Conservation (phyloP, 257 asterid species). For the Solanum megistacrolobum region DNA sequence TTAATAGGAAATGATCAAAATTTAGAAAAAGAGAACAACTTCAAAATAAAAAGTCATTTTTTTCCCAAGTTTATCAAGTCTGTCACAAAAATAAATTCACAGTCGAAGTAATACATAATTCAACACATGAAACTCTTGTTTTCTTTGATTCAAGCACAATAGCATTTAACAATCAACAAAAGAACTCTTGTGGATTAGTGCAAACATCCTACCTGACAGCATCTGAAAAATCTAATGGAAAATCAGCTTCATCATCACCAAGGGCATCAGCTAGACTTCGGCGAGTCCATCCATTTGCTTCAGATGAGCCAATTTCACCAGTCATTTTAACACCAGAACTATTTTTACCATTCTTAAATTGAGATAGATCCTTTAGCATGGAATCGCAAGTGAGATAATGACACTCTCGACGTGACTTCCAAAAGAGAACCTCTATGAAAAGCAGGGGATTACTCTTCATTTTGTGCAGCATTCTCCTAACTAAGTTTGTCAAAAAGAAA, state of each 20-base stretch:
- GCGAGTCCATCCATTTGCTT: constrained; percentile 44
- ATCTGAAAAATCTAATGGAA: constrained; percentile 19
- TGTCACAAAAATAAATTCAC: neutral
- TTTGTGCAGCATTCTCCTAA: constrained; percentile 77
- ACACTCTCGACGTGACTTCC: constrained; percentile 76
- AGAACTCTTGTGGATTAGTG: neutral
- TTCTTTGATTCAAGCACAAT: neutral
- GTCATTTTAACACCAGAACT: constrained; percentile 16
- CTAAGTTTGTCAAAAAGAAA: constrained; percentile 54
- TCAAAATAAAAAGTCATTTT: neutral
- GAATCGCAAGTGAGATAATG: constrained; percentile 70
- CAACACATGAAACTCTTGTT: neutral
- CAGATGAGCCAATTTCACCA: constrained; percentile 39
- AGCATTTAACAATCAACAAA: neutral
- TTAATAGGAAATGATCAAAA: neutral
- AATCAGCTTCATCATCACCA: constrained; percentile 81
- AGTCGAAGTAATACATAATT: neutral
- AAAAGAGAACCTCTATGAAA: constrained; percentile 69
- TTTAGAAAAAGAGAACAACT: neutral
- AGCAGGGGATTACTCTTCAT: constrained; percentile 87
- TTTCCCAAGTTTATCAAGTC: neutral
- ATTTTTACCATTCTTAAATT: constrained; percentile 27
- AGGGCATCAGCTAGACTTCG: constrained; percentile 93
- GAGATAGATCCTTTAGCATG: constrained; percentile 57
- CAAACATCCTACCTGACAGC: constrained; percentile 1